phyloP scores from a whole-genome alignment of 148 eudicot species.

The Spergularia marina region DNA sequence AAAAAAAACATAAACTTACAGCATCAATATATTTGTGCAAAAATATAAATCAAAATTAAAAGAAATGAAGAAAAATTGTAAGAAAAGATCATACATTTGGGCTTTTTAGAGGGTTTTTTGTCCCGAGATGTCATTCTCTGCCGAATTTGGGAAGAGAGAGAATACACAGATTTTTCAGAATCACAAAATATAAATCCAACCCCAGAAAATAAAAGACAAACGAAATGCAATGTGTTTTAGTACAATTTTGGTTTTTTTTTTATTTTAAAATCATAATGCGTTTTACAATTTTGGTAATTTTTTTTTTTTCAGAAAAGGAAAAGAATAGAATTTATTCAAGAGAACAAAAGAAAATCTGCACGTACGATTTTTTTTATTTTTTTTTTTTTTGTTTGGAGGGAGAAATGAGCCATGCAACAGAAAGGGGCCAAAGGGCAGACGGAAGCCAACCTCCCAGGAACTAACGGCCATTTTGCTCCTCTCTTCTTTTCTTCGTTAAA shows the following conservation, averaged over 20 bases:
- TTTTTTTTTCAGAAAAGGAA: neutral
- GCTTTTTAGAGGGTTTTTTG: slow-evolving; percentile 38
- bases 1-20: neutral
- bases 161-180: neutral
- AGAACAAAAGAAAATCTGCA: neutral
- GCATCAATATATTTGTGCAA: neutral
- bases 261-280: too few species aligned
- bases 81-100: slow-evolving; percentile 37
- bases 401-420: neutral
- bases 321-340: neutral
- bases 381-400: neutral
- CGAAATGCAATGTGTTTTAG: too few species aligned
- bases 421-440: too few species aligned
- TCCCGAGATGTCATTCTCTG: slow-evolving; percentile 28
- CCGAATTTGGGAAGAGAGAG: neutral
- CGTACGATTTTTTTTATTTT: neutral
- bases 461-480: too few species aligned
- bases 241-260: too few species aligned
- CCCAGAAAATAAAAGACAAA: neutral
- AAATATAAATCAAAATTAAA: neutral
- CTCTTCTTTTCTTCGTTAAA: too few species aligned
- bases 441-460: too few species aligned
- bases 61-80: neutral
- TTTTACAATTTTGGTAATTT: neutral
- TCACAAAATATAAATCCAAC: neutral